Percentiles rank a stretch among this genome's conserved stretches.
Evolutionary conservation across 768 basidiomycete species (phyloP).

Genomic region (Trametes coccinea): DNA sequence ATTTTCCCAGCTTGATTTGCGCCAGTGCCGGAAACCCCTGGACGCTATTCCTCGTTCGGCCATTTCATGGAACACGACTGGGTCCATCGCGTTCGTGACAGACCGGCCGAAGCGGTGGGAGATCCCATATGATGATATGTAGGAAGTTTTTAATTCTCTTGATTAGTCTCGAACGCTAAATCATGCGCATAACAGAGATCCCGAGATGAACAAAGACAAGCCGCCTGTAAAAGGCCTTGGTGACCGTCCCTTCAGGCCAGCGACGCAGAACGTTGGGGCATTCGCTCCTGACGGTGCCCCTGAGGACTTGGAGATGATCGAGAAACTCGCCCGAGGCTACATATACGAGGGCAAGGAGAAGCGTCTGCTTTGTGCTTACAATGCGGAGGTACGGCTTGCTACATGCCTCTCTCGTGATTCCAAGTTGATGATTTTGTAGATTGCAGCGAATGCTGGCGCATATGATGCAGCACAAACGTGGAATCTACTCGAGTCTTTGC

Average conservation of each 20-base stretch:
- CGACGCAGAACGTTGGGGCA: slow-evolving; percentile 59
- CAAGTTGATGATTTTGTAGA: slow-evolving; percentile 9
- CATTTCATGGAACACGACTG: slow-evolving; percentile 64
- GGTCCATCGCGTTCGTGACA: slow-evolving; percentile 65
- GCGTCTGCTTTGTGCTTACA: slow-evolving; percentile 52
- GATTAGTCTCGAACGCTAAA: neutral
- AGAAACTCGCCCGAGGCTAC: slow-evolving; percentile 63
- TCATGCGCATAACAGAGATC: slow-evolving; percentile 33
- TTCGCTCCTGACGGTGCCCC: slow-evolving; percentile 39
- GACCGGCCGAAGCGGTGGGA: slow-evolving; percentile 58
- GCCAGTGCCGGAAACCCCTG: slow-evolving; percentile 61
- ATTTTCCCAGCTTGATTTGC: slow-evolving; percentile 78
- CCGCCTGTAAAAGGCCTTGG: slow-evolving; percentile 56
- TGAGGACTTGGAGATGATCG: slow-evolving; percentile 52
- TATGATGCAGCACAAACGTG: slow-evolving; percentile 62
- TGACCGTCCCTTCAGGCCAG: slow-evolving; percentile 52
- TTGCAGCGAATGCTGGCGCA: slow-evolving; percentile 59
- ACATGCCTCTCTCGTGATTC: slow-evolving; percentile 6
- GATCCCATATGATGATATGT: slow-evolving; percentile 82
- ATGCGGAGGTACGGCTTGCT: slow-evolving; percentile 49
- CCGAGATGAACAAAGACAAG: slow-evolving; percentile 35
- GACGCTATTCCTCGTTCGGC: slow-evolving; percentile 67
- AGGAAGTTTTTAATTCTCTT: slow-evolving; percentile 25
- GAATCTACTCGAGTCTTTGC: slow-evolving; percentile 60
- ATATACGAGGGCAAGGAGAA: slow-evolving; percentile 51